phyloP scores from a whole-genome alignment of 345 rosid species.

The Gynandropsis gynandra region DNA sequence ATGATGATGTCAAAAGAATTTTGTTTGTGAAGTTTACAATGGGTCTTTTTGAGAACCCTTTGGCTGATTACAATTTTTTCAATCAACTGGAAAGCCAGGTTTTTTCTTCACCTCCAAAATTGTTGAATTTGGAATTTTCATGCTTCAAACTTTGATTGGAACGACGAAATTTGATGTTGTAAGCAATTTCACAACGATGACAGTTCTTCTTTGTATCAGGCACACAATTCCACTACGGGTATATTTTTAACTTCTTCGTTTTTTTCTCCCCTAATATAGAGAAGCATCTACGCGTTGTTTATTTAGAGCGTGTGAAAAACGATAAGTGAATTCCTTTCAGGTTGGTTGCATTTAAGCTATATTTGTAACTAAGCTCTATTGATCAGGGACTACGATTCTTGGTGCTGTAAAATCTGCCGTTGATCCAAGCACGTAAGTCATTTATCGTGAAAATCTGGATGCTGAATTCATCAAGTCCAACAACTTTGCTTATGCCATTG shows the following conservation, averaged over 20 bases:
- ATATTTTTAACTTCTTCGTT: slow-evolving; percentile 14
- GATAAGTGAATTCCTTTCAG: not conserved
- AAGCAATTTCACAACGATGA: slow-evolving; percentile 9
- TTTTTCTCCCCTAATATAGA: too few relatives aligned
- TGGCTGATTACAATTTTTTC: slow-evolving; percentile 65
- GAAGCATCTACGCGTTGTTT: not conserved
- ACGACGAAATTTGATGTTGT: slow-evolving; percentile 2
- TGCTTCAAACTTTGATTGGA: not conserved
- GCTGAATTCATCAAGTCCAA: slow-evolving; percentile 54
- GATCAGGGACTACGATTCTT: slow-evolving; percentile 75
- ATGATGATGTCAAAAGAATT: too few relatives aligned
- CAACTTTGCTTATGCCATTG: slow-evolving; percentile 65
- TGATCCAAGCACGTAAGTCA: slow-evolving; percentile 55
- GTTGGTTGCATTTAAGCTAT: too few relatives aligned
- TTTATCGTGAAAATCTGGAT: slow-evolving; percentile 57
- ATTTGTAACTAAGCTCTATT: too few relatives aligned
- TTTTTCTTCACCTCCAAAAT: not conserved
- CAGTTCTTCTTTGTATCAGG: too few relatives aligned
- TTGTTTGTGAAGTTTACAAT: too few relatives aligned
- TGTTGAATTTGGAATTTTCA: not conserved
- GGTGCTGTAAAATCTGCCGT: slow-evolving; percentile 59
- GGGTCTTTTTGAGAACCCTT: slow-evolving; percentile 93
- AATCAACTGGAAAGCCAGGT: slow-evolving; percentile 89
- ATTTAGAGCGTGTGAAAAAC: too few relatives aligned
- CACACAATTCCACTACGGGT: slow-evolving; percentile 70